Evolutionary conservation across 176 grass and related monocot genomes (phyloP).

Genomic region (Secale cereale): DNA sequence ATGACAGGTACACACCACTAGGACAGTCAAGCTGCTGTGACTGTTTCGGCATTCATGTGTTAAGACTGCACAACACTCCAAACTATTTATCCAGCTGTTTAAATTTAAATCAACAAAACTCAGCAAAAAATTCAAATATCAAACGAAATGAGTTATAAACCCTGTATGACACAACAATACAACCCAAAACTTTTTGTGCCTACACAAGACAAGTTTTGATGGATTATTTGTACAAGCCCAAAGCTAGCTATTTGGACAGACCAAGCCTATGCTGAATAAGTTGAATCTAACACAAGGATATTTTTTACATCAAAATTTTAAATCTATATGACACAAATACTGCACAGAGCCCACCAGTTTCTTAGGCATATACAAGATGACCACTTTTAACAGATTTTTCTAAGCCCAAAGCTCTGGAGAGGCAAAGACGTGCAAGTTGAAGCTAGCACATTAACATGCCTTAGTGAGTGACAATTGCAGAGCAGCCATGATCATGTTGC

Average conservation of each 20-base stretch:
- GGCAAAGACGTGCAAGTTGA: background rate
- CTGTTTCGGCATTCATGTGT: too few relatives aligned
- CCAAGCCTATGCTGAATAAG: background rate
- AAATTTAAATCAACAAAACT: background rate
- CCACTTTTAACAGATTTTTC: background rate
- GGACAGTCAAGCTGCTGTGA: too few relatives aligned
- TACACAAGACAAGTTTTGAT: background rate
- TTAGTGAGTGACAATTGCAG: background rate
- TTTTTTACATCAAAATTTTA: background rate
- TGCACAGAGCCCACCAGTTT: background rate
- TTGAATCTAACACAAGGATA: background rate
- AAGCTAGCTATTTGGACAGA: background rate
- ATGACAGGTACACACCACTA: too few relatives aligned
- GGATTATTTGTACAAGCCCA: background rate
- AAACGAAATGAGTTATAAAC: background rate
- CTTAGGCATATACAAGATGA: conserved; percentile 1
- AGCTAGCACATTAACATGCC: background rate
- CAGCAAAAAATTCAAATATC: background rate
- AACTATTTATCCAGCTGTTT: background rate
- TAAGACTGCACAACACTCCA: too few relatives aligned
- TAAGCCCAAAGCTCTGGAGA: background rate
- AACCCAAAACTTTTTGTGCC: background rate
- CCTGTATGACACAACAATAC: background rate
- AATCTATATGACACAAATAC: background rate
- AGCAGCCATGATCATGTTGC: background rate